Evolutionary conservation across 768 basidiomycete genomes (phyloP), one percentile per base, ranked within the genome.

Genomic region (Termitomyces sp.): DNA sequence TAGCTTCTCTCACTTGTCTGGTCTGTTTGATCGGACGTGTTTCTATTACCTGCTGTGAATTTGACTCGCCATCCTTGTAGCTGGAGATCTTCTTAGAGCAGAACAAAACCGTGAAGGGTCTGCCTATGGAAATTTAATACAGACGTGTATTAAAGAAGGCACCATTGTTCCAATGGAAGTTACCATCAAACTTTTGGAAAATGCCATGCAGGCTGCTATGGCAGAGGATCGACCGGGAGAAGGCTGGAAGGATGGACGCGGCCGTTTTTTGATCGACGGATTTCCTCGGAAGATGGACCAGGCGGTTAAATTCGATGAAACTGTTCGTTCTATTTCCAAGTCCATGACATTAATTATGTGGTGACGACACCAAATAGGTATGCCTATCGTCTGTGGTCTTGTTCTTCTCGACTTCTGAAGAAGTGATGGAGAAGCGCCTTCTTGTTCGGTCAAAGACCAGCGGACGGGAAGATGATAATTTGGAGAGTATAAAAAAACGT

Each of bases 281-380:
- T 98, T 98, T 74, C 97, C 96, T 55, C 83, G 96, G 59, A 94
- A 98, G 79, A 94, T 98, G 94, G 97, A 99, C 69, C 97, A 99
- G 73, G 96, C 95, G 0, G 59, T 87, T 66, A 86, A 86, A 69
- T 99, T 98, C 67, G 96, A 98, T 66, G 78, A 90, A 63, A 79
- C 85, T 47, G 96, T 94, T 63, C 55, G 82, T 71, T 4, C 20
- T 20, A 16, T 52, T 39, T 24, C 43, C 10, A 52, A 24, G 41
- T 39, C 20, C 53, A 52, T 37, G 20, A 10, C 16, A 36, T 42
- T 48, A 10, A 36, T 12, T 39, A 32, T 43, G 48, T 50, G n/a
- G n/a, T 49, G 29, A 14, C 53, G 47, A 36, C 37, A 47, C 14
- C 51, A 36, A 48, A 1, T 55, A 93, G 92, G 88, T 97, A 57